phyloP scores from a whole-genome alignment of 495 filamentous ascomycete genomes.

The Aspergillus hancockii region DNA sequence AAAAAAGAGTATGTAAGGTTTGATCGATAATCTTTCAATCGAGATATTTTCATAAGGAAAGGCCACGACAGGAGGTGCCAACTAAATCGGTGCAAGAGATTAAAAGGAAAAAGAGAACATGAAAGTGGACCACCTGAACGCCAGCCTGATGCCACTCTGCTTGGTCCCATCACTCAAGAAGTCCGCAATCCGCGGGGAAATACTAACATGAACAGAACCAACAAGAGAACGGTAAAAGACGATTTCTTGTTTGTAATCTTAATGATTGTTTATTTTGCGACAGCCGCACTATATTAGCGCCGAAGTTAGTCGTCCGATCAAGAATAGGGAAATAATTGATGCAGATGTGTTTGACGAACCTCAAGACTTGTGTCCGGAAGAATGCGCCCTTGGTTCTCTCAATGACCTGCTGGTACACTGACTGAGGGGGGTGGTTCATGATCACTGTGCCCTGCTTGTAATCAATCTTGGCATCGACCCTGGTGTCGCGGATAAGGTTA shows the following conservation, averaged over 20 bases:
- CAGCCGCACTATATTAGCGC: constrained; percentile 37
- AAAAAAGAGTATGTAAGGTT: neutral
- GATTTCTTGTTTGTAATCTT: constrained; percentile 35
- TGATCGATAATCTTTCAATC: constrained; percentile 1
- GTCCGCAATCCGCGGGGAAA: constrained; percentile 39
- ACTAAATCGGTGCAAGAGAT: constrained; percentile 18
- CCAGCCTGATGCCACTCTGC: constrained; percentile 54
- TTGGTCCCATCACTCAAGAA: constrained; percentile 39
- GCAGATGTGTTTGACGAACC: constrained; percentile 27
- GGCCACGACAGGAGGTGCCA: constrained; percentile 6
- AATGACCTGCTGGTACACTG: constrained; percentile 98
- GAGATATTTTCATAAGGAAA: constrained; percentile 9
- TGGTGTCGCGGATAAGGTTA: constrained; percentile 95
- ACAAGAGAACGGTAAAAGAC: constrained; percentile 39
- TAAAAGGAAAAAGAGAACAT: constrained; percentile 32
- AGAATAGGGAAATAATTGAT: neutral
- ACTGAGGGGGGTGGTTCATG: constrained; percentile 98
- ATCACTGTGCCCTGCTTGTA: constrained; percentile 98
- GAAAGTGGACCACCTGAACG: constrained; percentile 51
- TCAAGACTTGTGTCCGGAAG: constrained; percentile 81
- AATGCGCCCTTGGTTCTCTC: constrained; percentile 94
- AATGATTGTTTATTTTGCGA: constrained; percentile 46
- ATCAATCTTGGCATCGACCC: constrained; percentile 98
- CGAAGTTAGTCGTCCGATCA: neutral
- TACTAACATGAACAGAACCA: constrained; percentile 45